Percentiles rank a stretch among this genome's conserved stretches.
These are phyloP conservation scores for Plectranthus barbatus DNA, from an alignment of 257 asterid genomes.

Conservation along the genomic window DNA sequence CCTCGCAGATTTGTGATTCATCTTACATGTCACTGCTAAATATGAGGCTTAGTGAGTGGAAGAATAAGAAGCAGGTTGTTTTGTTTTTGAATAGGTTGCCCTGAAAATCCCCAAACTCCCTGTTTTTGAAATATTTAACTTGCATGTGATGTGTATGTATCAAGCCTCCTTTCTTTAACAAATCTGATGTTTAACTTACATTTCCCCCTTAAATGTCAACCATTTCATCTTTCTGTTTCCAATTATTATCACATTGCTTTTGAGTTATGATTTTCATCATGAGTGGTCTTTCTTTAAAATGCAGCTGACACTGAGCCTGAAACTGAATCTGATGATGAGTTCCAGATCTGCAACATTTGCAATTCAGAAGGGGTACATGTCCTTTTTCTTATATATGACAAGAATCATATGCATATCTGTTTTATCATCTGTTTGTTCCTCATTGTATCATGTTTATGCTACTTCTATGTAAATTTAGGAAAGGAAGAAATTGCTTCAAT, in stretches of 20 bases:
- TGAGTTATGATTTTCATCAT: constrained; percentile 7
- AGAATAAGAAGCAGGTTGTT: background rate
- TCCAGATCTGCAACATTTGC: constrained; percentile 88
- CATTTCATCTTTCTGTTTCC: background rate
- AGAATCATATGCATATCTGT: background rate
- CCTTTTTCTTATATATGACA: constrained; percentile 1
- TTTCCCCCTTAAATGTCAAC: background rate
- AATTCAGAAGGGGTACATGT: constrained; percentile 68
- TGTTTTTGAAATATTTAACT: background rate
- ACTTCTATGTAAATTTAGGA: constrained; percentile 43
- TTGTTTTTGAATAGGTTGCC: too few relatives aligned
- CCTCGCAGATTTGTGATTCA: background rate
- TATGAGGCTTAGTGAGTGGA: constrained; percentile 3
- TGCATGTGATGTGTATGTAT: too few relatives aligned
- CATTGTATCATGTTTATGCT: background rate
- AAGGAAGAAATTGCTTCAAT: constrained; percentile 86
- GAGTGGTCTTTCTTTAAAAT: constrained; percentile 18
- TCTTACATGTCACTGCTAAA: background rate
- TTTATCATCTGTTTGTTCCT: background rate
- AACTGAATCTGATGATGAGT: constrained; percentile 88
- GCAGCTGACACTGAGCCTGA: constrained; percentile 74
- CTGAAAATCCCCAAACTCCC: background rate
- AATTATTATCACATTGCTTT: background rate
- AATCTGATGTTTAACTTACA: constrained; percentile 7
- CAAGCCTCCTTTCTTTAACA: too few relatives aligned